phyloP scores from a whole-genome alignment of 1,284 basidiomycete species.

The Pseudozyma thailandica region DNA sequence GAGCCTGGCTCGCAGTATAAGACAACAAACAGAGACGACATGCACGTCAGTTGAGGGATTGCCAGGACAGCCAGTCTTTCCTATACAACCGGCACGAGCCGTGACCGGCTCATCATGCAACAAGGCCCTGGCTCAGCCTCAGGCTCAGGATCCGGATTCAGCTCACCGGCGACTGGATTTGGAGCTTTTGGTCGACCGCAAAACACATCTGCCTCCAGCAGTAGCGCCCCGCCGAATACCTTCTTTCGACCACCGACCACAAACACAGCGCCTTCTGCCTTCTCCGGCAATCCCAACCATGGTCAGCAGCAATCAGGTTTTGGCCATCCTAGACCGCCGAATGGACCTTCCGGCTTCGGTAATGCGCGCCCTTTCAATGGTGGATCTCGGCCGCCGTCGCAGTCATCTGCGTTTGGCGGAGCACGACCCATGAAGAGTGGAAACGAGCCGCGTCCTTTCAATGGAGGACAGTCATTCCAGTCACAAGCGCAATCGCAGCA shows the following conservation, averaged over 20 bases:
- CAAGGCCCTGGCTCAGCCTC: slow-evolving; percentile 12
- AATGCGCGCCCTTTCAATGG: slow-evolving; percentile 7
- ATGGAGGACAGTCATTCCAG: slow-evolving; percentile 3
- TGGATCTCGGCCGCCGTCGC: slow-evolving; percentile 14
- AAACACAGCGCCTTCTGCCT: slow-evolving; percentile 11
- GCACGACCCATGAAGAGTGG: slow-evolving; percentile 15
- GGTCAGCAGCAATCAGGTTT: slow-evolving; percentile 12
- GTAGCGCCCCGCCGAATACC: slow-evolving; percentile 33
- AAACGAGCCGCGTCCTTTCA: slow-evolving; percentile 15
- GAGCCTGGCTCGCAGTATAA: too few relatives aligned
- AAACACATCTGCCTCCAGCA: slow-evolving; percentile 14
- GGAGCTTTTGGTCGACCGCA: slow-evolving; percentile 22
- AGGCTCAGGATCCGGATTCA: slow-evolving; percentile 7
- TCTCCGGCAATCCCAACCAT: slow-evolving; percentile 4
- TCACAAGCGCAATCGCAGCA: slow-evolving; percentile 8
- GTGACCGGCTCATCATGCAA: slow-evolving; percentile 10
- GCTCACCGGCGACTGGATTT: slow-evolving; percentile 7
- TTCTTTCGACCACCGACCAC: slow-evolving; percentile 26
- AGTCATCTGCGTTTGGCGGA: slow-evolving; percentile 13
- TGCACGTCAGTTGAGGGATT: background rate
- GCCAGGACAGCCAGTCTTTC: background rate
- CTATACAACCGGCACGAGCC: slow-evolving; percentile 2
- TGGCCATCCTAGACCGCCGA: background rate
- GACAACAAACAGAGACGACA: background rate
- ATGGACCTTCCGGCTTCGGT: slow-evolving; percentile 16